Evolutionary conservation across 2,329 filamentous ascomycete genomes (phyloP).

Genomic region (Alternaria gaisen): DNA sequence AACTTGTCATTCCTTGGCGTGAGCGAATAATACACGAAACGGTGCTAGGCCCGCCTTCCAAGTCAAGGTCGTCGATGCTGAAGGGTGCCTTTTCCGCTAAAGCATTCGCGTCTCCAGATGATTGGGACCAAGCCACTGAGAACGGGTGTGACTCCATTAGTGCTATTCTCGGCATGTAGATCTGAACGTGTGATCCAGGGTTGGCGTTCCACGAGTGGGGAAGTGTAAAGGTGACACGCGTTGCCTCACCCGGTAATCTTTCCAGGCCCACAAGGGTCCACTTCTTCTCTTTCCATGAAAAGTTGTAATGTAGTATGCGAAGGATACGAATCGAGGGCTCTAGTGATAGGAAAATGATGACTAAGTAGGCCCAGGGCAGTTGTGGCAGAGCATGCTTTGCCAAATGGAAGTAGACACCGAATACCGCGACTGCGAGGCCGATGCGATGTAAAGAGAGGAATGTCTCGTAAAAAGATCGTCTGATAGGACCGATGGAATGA

Average conservation of each 20-base stretch:
- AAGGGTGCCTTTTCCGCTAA: conserved; percentile 27
- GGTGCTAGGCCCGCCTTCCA: conserved; percentile 55
- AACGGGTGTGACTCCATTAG: conserved; percentile 78
- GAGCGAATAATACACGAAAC: conserved; percentile 79
- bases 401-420: conserved; percentile 71
- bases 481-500: conserved; percentile 72
- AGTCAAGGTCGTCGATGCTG: conserved; percentile 52
- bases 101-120: conserved; percentile 47
- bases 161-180: conserved; percentile 75
- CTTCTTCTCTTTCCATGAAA: conserved; percentile 65
- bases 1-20: conserved; percentile 83
- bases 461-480: conserved; percentile 80
- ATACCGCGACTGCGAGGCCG: conserved; percentile 65
- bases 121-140: conserved; percentile 76
- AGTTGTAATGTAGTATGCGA: conserved; percentile 71
- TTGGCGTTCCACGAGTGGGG: conserved; percentile 74
- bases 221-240: conserved; percentile 73
- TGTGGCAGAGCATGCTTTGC: conserved; percentile 63
- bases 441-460: conserved; percentile 76
- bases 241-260: conserved; percentile 75
- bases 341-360: conserved; percentile 67
- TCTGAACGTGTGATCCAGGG: conserved; percentile 77
- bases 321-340: conserved; percentile 68
- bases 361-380: conserved; percentile 66
- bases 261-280: conserved; percentile 65